A percentile compares a stretch with the other conserved stretches of the same genome.
phyloP scores from a whole-genome alignment of 2,329 filamentous ascomycete species.

The Uncinocarpus reesii region DNA sequence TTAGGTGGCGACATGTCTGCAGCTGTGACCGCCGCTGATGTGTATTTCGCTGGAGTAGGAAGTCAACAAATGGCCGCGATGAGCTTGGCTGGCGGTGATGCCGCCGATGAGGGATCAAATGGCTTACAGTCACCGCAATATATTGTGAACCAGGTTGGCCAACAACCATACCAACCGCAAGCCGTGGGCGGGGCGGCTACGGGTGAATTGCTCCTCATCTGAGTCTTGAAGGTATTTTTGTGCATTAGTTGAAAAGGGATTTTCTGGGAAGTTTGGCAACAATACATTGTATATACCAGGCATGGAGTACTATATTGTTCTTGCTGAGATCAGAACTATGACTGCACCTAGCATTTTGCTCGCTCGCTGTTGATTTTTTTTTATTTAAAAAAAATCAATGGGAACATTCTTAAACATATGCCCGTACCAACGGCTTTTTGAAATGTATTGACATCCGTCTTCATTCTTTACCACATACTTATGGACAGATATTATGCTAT shows the following conservation, averaged over 20 bases:
- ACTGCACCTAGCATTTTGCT: too few relatives aligned
- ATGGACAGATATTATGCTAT: neutral
- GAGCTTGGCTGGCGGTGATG: slow-evolving; percentile 55
- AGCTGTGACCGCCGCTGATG: slow-evolving; percentile 74
- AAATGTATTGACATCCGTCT: neutral
- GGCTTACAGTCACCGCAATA: slow-evolving; percentile 43
- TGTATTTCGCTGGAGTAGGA: slow-evolving; percentile 75
- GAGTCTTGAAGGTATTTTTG: neutral
- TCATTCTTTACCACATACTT: neutral
- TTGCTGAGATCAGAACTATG: too few relatives aligned
- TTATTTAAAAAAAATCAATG: too few relatives aligned
- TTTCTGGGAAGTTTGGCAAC: neutral
- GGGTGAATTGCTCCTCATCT: slow-evolving; percentile 52
- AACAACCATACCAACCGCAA: slow-evolving; percentile 63
- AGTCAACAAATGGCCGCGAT: slow-evolving; percentile 63
- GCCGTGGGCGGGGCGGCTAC: slow-evolving; percentile 55
- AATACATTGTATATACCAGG: slow-evolving; percentile 3
- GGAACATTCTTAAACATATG: too few relatives aligned
- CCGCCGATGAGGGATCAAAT: slow-evolving; percentile 49
- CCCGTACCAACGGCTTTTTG: too few relatives aligned
- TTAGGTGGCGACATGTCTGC: slow-evolving; percentile 48
- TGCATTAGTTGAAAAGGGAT: neutral
- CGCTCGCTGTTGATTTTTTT: too few relatives aligned
- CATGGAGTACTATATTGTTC: too few relatives aligned
- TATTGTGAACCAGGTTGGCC: slow-evolving; percentile 72